These are phyloP conservation scores for Stagonosporopsis rhizophila DNA, from an alignment of 2,329 filamentous ascomycete genomes.

Conservation along the genomic window DNA sequence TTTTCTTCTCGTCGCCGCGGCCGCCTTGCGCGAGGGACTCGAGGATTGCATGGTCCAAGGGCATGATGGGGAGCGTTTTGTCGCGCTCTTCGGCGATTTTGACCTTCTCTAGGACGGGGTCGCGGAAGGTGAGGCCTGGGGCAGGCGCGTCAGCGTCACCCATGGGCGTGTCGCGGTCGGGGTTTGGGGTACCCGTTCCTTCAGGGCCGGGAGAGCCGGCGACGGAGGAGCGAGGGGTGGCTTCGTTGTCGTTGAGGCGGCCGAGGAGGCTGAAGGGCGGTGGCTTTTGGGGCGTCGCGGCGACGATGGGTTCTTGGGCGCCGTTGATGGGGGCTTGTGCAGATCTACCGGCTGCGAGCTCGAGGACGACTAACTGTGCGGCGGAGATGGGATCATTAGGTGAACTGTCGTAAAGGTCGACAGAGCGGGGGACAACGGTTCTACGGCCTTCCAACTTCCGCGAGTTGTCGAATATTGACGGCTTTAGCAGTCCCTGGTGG, in stretches of 20 bases:
- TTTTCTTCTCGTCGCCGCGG: constrained; percentile 88
- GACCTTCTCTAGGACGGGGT: constrained; percentile 57
- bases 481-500: constrained; percentile 79
- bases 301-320: constrained; percentile 54
- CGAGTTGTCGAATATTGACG: constrained; percentile 82
- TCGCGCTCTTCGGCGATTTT: constrained; percentile 73
- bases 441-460: constrained; percentile 80
- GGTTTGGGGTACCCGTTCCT: constrained; percentile 74
- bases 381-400: constrained; percentile 89
- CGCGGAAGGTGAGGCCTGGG: constrained; percentile 46
- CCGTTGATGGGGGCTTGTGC: constrained; percentile 39
- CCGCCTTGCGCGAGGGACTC: constrained; percentile 88
- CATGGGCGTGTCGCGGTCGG: constrained; percentile 56
- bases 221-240: constrained; percentile 82
- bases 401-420: constrained; percentile 91
- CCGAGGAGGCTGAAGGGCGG: constrained; percentile 74
- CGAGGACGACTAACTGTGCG: constrained; percentile 75
- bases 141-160: constrained; percentile 42
- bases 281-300: constrained; percentile 59
- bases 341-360: constrained; percentile 55
- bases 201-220: constrained; percentile 89
- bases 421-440: constrained; percentile 83
- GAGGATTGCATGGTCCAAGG: constrained; percentile 88
- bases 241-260: constrained; percentile 72
- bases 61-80: constrained; percentile 78